Evolutionary conservation across 805 yeast species (phyloP).

Genomic region (Blastobotrys parvus): DNA sequence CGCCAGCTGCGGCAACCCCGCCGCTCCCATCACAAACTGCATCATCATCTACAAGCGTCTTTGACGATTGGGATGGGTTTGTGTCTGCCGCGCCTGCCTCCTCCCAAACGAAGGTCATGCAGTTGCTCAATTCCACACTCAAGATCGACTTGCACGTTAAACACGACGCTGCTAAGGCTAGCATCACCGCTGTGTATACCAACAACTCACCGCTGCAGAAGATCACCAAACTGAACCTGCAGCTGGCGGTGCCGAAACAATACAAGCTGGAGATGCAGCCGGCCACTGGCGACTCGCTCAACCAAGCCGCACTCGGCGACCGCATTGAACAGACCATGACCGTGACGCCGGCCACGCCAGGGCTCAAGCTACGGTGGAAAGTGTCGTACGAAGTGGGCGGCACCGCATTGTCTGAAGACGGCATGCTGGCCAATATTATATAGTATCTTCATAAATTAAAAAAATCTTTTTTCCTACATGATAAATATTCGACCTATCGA

Average conservation of each 20-base stretch:
- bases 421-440: constrained; percentile 33
- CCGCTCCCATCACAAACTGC: too few relatives aligned
- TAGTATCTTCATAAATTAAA: not conserved
- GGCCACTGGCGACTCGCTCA: constrained; percentile 49
- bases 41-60: constrained; percentile 11
- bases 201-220: constrained; percentile 34
- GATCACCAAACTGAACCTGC: constrained; percentile 45
- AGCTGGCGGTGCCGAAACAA: constrained; percentile 64
- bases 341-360: constrained; percentile 17
- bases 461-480: not conserved
- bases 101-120: constrained; percentile 16
- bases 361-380: constrained; percentile 73
- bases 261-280: constrained; percentile 52
- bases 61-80: constrained; percentile 9
- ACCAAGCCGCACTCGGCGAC: constrained; percentile 35
- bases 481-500: too few relatives aligned
- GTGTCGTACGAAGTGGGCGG: constrained; percentile 46
- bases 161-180: constrained; percentile 30
- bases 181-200: constrained; percentile 43
- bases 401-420: constrained; percentile 45
- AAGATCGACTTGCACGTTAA: constrained; percentile 40
- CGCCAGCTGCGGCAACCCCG: constrained; percentile 8
- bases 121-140: constrained; percentile 37
- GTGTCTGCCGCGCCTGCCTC: constrained; percentile 11
- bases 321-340: constrained; percentile 42